Evolutionary conservation across 441 rosid species (phyloP), one percentile per base, ranked within the genome.

Genomic region (Theobroma grandiflorum): DNA sequence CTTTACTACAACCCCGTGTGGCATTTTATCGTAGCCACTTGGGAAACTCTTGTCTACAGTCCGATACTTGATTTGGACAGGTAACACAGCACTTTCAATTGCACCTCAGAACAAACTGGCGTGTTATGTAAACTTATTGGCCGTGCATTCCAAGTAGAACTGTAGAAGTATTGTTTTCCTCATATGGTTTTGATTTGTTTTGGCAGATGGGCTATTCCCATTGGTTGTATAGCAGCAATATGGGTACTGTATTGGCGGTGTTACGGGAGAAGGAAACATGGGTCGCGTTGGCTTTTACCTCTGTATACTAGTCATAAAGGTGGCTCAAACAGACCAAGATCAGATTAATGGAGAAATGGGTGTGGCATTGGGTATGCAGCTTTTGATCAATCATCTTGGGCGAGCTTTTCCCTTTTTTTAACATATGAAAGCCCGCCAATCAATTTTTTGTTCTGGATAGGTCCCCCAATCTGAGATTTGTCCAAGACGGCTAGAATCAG

Each of bases 51-150:
- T 9, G 99, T 97, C 74, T 97, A 97, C 87, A 94, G 95, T 82
- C 99, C 99, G 0, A 70, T 97, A 84, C 95, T 97, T 65, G 99
- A 97, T 87, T 86, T 97, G 86, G 99, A 97, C 95, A 97, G 99
- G 99, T 95, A 89, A 82, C 59, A 37, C 53, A 37, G 1, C 40
- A 31, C 69, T 52, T 33, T 35, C 10, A 2, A 20, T 16, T 72
- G 63, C 49, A 22, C 35, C 38, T 31, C 40, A 31, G 26, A 45
- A 43, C 42, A 20, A 14, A 42, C 65, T 59, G 40, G 52, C 52
- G 15, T 72, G 63, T 53, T 72, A 43, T 37, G 33, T 18, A 53
- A n/a, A 8, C n/a, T 7, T 18, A 6, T 73, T 20, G 50, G 37
- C 52, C 1, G 3, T 0, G 65, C 31, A 45, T 66, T 63, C 61